Evolutionary conservation across 2,329 filamentous ascomycete genomes (phyloP).

Genomic region (Sporothrix phasma): DNA sequence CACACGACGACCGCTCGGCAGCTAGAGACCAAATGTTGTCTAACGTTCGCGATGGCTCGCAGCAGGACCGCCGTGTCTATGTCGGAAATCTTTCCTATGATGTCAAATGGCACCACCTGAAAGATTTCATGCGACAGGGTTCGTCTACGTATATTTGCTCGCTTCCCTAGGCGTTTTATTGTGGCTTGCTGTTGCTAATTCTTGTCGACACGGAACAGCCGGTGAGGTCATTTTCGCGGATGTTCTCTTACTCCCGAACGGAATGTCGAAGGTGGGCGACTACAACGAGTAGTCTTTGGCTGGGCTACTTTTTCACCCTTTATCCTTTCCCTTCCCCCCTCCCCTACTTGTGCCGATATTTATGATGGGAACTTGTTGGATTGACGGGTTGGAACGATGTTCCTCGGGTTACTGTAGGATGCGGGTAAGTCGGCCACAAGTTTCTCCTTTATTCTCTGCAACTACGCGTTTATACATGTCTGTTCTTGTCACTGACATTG

Average conservation of each 20-base stretch:
- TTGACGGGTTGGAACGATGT: slow-evolving; percentile 95
- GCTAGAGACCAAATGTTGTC: slow-evolving; percentile 95
- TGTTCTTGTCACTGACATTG: slow-evolving; percentile 7
- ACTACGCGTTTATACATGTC: background rate
- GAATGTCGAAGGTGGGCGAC: slow-evolving; percentile 99
- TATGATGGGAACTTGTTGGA: slow-evolving; percentile 85
- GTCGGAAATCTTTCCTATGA: slow-evolving; percentile 98
- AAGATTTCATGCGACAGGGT: slow-evolving; percentile 99
- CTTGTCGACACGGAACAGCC: slow-evolving; percentile 47
- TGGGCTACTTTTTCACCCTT: slow-evolving; percentile 48
- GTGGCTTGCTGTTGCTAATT: background rate
- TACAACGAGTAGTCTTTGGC: slow-evolving; percentile 70
- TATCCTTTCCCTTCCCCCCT: slow-evolving; percentile 46
- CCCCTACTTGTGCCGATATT: slow-evolving; percentile 31
- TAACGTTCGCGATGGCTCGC: slow-evolving; percentile 84
- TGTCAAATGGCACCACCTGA: slow-evolving; percentile 99
- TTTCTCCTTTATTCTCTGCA: background rate
- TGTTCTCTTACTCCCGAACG: slow-evolving; percentile 98
- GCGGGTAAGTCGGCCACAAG: slow-evolving; percentile 64
- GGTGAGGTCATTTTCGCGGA: slow-evolving; percentile 99
- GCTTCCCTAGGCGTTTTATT: background rate
- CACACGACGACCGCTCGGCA: slow-evolving; percentile 71
- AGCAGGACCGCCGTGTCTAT: slow-evolving; percentile 98
- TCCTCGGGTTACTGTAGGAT: slow-evolving; percentile 92
- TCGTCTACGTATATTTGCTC: slow-evolving; percentile 31